Evolutionary conservation across 2,329 filamentous ascomycete species (phyloP), one percentile per base, ranked within the genome.

Genomic region (Talaromyces albobiverticillius): DNA sequence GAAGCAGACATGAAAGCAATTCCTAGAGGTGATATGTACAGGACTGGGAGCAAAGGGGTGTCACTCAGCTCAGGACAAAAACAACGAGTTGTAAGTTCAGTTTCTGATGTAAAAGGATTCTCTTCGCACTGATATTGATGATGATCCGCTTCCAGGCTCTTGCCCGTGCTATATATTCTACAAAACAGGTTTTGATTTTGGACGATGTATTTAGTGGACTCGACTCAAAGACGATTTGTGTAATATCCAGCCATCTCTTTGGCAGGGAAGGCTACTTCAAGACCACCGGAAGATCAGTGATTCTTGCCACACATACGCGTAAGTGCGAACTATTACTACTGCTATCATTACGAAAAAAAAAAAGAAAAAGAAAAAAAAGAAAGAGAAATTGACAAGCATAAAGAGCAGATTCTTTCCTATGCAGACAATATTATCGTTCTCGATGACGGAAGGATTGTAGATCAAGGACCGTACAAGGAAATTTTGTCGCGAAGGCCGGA

Each of bases 41-140:
- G 74, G 23, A 74, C 79, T 54, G 79, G 78, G 18, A 79, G 75
- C 59, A 76, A 77, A 59, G 79, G 79, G 32, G 71, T 78, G 51
- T 70, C 74, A 16, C 69, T 82, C 32, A 80, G 78, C 62, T 78
- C 78, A 20, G 79, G 79, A 4, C 79, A 82, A 57, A 79, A 73
- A 57, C 77, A 80, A 57, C 43, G 67, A 25, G 41, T 52, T 22
- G 49, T 52, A 13, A 18, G 41, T 45, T 20, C 23, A 45, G 20
- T 42, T 10, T 14, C 36, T 20, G 36, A 40, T 22, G 36, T 40
- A n/a, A 20, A 40, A 20, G 36, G 4, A 40, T 40, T 40, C 16
- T 10, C 10, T 40, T 20, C 6, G 4, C 20, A 22, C 36, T 18
- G 36, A 40, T n/a, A 40, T 40, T 40, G 9, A 42, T 25, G 13